These are phyloP conservation scores for Microcos paniculata DNA, from an alignment of 345 rosid species.

Conservation along the genomic window DNA sequence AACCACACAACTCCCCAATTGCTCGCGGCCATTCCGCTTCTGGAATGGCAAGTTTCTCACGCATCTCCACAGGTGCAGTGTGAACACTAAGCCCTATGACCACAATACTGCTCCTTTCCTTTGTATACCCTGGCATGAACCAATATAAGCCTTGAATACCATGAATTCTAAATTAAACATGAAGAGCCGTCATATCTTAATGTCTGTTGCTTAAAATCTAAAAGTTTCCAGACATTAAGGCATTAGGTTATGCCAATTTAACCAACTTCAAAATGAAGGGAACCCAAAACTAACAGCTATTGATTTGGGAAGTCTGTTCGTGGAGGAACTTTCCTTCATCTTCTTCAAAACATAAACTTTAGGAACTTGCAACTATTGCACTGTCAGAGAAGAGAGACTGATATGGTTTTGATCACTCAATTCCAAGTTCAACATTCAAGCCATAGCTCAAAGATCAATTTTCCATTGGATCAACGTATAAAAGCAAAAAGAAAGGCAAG, in stretches of 20 bases:
- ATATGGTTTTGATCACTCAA: no score
- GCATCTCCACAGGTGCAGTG: constrained; percentile 79
- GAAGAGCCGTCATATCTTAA: background rate
- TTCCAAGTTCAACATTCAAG: background rate
- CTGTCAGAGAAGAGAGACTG: no score
- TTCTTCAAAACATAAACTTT: no score
- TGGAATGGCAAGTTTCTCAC: constrained; percentile 78
- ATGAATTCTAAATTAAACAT: background rate
- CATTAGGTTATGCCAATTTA: no score
- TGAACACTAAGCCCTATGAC: constrained; percentile 78
- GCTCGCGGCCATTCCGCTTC: constrained; percentile 89
- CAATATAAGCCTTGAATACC: background rate
- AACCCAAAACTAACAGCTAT: no score
- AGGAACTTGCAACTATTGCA: background rate
- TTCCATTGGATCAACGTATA: background rate
- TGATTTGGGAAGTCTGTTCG: no score
- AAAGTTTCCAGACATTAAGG: no score
- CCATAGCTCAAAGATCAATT: background rate
- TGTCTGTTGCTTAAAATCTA: background rate
- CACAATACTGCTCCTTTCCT: constrained; percentile 72
- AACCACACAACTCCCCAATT: constrained; percentile 71
- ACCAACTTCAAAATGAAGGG: no score
- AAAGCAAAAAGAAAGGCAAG: constrained; percentile 4
- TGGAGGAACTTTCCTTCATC: no score
- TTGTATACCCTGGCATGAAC: constrained; percentile 56